Evolutionary conservation across 1,139 yeast species (phyloP).

Genomic region (Debaryomyces subglobosus): DNA sequence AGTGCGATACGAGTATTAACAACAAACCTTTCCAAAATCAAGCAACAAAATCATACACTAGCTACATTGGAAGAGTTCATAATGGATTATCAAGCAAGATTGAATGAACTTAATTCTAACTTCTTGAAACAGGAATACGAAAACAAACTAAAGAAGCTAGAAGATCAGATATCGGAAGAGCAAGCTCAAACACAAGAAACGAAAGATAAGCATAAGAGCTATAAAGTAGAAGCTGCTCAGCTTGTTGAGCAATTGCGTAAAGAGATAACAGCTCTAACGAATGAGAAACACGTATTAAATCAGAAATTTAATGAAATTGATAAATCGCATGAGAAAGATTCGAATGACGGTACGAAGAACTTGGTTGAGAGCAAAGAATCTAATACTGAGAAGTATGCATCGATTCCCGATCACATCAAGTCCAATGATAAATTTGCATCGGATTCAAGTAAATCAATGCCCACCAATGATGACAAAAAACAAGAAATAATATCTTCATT

Average conservation of each 20-base stretch:
- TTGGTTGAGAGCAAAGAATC: not conserved
- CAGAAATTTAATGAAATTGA: conserved; percentile 13
- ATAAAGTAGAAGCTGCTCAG: conserved; percentile 22
- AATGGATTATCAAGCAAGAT: conserved; percentile 28
- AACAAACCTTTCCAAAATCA: conserved; percentile 33
- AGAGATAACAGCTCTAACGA: conserved; percentile 18
- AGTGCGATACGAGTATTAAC: conserved; percentile 33
- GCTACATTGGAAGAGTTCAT: conserved; percentile 35
- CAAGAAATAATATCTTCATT: not conserved
- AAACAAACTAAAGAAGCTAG: conserved; percentile 21
- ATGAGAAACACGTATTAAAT: conserved; percentile 21
- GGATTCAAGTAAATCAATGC: not conserved
- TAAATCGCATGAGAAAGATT: conserved; percentile 9
- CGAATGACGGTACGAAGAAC: not conserved
- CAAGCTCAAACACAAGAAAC: conserved; percentile 21
- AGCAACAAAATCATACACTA: conserved; percentile 41
- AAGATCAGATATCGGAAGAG: conserved; percentile 26
- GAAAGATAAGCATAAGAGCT: conserved; percentile 21
- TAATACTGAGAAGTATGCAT: conserved; percentile 6
- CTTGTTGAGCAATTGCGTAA: conserved; percentile 23
- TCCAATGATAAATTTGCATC: not conserved
- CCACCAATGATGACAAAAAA: not conserved
- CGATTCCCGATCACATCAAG: not conserved
- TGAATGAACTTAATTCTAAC: conserved; percentile 32
- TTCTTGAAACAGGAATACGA: conserved; percentile 30